Evolutionary conservation across 306 rosid species (phyloP).

Genomic region (Rosa multiflora): DNA sequence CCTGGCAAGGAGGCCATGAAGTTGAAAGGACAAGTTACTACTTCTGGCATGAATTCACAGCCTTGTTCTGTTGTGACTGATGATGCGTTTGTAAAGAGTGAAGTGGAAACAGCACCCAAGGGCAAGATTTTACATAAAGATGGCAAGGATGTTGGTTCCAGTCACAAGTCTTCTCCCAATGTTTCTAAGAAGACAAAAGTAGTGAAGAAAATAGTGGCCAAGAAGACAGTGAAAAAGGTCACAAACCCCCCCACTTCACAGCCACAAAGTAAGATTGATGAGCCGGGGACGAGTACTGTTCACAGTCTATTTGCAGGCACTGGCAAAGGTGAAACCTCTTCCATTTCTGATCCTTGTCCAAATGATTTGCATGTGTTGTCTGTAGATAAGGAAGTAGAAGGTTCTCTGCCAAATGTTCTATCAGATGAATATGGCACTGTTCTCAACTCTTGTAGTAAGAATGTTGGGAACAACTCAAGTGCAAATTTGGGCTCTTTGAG

Average conservation of each 20-base stretch:
- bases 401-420: slow-evolving; percentile 25
- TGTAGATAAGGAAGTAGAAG: slow-evolving; percentile 33
- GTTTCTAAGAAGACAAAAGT: slow-evolving; percentile 63
- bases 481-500: slow-evolving; percentile 31
- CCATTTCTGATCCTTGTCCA: slow-evolving; percentile 29
- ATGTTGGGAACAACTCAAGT: slow-evolving; percentile 34
- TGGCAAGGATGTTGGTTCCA: slow-evolving; percentile 22
- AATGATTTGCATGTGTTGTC: slow-evolving; percentile 27
- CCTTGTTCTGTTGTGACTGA: slow-evolving; percentile 22
- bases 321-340: slow-evolving; percentile 30
- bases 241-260: slow-evolving; percentile 34
- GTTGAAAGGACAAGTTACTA: slow-evolving; percentile 17
- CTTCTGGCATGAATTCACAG: slow-evolving; percentile 26
- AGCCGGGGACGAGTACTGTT: slow-evolving; percentile 22
- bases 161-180: slow-evolving; percentile 33
- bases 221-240: slow-evolving; percentile 64
- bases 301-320: slow-evolving; percentile 27
- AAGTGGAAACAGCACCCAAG: slow-evolving; percentile 22
- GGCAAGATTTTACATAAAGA: slow-evolving; percentile 22
- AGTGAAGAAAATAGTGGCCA: slow-evolving; percentile 63
- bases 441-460: slow-evolving; percentile 37
- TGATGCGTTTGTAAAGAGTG: slow-evolving; percentile 31
- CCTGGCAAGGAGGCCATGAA: slow-evolving; percentile 28
- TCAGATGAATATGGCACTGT: slow-evolving; percentile 39
- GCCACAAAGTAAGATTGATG: slow-evolving; percentile 24